phyloP scores from a whole-genome alignment of 2,329 filamentous ascomycete genomes.

The Drechmeria coniospora region DNA sequence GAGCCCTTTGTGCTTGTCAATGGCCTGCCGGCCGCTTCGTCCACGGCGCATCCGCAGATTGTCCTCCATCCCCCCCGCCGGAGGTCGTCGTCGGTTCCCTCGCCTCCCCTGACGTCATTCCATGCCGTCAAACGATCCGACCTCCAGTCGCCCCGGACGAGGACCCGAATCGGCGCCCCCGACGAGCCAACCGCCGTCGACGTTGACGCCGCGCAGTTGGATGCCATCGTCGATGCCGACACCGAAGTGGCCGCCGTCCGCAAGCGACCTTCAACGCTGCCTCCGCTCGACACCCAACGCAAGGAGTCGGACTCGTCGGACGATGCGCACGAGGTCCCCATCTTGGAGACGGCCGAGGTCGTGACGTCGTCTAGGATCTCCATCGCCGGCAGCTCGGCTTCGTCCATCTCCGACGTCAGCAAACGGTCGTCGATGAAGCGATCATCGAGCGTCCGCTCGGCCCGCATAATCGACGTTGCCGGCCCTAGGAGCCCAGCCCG shows the following conservation, averaged over 20 bases:
- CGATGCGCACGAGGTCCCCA: slow-evolving; percentile 27
- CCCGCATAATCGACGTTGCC: slow-evolving; percentile 41
- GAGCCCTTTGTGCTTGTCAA: slow-evolving; percentile 8
- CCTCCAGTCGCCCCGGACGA: no score
- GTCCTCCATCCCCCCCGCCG: slow-evolving; percentile 17
- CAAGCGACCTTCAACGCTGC: no score
- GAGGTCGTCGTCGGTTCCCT: slow-evolving; percentile 33
- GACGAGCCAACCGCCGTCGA: no score
- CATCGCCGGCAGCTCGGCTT: slow-evolving; percentile 34
- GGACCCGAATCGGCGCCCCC: no score
- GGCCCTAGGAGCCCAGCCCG: slow-evolving; percentile 33
- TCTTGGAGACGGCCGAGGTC: slow-evolving; percentile 43
- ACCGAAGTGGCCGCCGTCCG: no score
- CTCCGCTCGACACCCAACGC: no score
- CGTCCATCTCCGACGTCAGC: slow-evolving; percentile 30
- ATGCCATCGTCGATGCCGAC: no score
- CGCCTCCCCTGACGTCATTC: no score
- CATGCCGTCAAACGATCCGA: no score
- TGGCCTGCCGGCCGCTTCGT: slow-evolving; percentile 17
- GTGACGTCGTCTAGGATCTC: slow-evolving; percentile 41
- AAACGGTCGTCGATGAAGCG: slow-evolving; percentile 20
- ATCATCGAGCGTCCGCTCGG: slow-evolving; percentile 36
- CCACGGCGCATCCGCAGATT: slow-evolving; percentile 18
- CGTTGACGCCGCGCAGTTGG: no score
- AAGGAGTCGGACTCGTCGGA: slow-evolving; percentile 6